Conservation (phyloP, 169 alveolate genomes). For the Babesia ovis region DNA sequence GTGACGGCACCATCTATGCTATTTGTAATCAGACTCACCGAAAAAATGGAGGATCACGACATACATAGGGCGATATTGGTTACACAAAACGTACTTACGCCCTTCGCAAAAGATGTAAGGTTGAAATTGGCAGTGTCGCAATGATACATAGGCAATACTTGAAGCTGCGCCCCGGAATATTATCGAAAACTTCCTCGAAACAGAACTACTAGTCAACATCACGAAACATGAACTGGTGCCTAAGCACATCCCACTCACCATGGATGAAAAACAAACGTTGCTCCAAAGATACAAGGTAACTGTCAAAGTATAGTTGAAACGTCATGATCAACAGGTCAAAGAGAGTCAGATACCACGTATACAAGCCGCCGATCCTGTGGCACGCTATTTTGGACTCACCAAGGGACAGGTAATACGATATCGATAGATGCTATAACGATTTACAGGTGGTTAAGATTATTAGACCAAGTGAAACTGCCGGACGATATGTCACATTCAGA, state of each 20-base stretch:
- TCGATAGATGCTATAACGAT: neutral
- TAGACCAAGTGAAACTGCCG: conserved; percentile 98
- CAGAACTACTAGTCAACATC: conserved; percentile 92
- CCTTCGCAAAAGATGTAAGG: conserved; percentile 88
- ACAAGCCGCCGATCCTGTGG: conserved; percentile 94
- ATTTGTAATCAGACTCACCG: conserved; percentile 77
- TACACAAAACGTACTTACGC: conserved; percentile 88
- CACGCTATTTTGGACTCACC: conserved; percentile 91
- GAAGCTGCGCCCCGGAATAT: conserved; percentile 90
- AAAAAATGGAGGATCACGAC: conserved; percentile 89
- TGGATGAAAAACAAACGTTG: conserved; percentile 90
- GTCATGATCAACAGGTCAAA: conserved; percentile 77
- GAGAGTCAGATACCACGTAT: conserved; percentile 96
- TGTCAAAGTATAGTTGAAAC: neutral
- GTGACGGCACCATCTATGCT: conserved; percentile 1
- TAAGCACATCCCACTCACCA: conserved; percentile 91
- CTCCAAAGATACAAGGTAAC: conserved; percentile 89
- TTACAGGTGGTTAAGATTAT: conserved; percentile 92
- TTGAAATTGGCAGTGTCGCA: neutral
- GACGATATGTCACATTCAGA: conserved; percentile 94
- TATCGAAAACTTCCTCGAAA: conserved; percentile 87
- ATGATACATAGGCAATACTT: conserved; percentile 76
- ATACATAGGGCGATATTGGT: conserved; percentile 91
- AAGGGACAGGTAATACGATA: conserved; percentile 86
- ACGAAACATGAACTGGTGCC: conserved; percentile 98